phyloP scores from a whole-genome alignment of 1,139 yeast species.

The Groenewaldozyma auringiensis region DNA sequence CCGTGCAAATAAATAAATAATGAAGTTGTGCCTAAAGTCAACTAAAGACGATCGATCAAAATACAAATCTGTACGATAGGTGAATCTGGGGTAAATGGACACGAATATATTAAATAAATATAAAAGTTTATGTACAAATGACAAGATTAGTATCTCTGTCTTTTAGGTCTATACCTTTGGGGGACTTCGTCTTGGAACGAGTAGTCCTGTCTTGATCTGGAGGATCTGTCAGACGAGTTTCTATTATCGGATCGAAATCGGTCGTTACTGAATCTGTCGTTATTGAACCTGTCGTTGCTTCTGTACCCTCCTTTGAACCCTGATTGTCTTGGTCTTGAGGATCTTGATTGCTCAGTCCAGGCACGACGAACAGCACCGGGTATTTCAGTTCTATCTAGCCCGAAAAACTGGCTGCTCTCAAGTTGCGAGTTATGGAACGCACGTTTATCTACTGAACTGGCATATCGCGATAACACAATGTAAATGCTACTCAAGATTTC shows the following conservation, averaged over 20 bases:
- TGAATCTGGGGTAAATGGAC: not conserved
- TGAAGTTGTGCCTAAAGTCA: no score
- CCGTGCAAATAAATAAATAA: no score
- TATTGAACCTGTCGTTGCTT: not conserved
- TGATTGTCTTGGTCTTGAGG: slow-evolving; percentile 1
- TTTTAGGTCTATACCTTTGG: not conserved
- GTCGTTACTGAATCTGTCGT: not conserved
- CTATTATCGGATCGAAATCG: not conserved
- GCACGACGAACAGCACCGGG: slow-evolving; percentile 10
- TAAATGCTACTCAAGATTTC: slow-evolving; percentile 12
- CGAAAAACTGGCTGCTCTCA: slow-evolving; percentile 7
- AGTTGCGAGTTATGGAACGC: not conserved
- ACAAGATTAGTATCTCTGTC: not conserved
- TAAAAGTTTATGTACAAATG: not conserved
- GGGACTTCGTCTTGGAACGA: not conserved
- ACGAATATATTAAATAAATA: no score
- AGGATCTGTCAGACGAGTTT: not conserved
- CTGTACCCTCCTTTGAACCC: not conserved
- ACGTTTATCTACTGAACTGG: not conserved
- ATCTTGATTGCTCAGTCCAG: slow-evolving; percentile 12
- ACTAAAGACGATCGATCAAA: no score
- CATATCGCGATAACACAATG: not conserved
- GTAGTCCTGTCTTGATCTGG: not conserved
- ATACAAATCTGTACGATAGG: no score
- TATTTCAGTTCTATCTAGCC: slow-evolving; percentile 12